Percentiles rank a stretch among this genome's conserved stretches.
phyloP scores from a whole-genome alignment of 2,329 filamentous ascomycete genomes.

The Trichoderma endophyticum region DNA sequence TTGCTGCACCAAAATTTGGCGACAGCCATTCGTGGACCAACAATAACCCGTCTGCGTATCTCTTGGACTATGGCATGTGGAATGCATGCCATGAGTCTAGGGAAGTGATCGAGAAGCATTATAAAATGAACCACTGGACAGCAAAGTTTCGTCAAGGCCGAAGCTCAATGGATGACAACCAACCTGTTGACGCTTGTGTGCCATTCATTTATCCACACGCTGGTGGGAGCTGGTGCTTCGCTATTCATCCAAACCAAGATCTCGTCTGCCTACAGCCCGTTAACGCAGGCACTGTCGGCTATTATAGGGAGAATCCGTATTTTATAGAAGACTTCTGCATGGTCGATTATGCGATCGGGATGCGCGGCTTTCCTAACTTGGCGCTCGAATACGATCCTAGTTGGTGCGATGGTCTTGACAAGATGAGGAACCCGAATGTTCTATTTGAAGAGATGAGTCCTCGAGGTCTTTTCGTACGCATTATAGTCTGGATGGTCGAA shows the following conservation, averaged over 20 bases:
- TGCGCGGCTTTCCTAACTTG: not conserved
- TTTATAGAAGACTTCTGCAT: not conserved
- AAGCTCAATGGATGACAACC: not conserved
- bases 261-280: not conserved
- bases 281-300: not conserved
- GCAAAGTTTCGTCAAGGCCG: not conserved
- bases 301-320: not conserved
- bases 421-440: not conserved
- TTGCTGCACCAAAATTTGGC: not conserved
- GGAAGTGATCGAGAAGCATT: not conserved
- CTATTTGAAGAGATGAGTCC: not conserved
- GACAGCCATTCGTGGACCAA: not conserved
- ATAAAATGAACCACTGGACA: not conserved
- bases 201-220: not conserved
- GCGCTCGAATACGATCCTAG: slow-evolving; percentile 3
- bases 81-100: slow-evolving; percentile 2
- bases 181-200: not conserved
- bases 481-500: not conserved
- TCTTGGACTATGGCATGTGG: slow-evolving; percentile 13
- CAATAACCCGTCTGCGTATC: slow-evolving; percentile 9
- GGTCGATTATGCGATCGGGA: not conserved
- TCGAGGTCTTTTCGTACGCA: not conserved
- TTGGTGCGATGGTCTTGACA: not conserved
- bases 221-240: not conserved
- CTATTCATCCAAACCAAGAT: not conserved